Evolutionary conservation across 2,329 filamentous ascomycete species (phyloP).

Genomic region (Sclerotinia glacialis): DNA sequence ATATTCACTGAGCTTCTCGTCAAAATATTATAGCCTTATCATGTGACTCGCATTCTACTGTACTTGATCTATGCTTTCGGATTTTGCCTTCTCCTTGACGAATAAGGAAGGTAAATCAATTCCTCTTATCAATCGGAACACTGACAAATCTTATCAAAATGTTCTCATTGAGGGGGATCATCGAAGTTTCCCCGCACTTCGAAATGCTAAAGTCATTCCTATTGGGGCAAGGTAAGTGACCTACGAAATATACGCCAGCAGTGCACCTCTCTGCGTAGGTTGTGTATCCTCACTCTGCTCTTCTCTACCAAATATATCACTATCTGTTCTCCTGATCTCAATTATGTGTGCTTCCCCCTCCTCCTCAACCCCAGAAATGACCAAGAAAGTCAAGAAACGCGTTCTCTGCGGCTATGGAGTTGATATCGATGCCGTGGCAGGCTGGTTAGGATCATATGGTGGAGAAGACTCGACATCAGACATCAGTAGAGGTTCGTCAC

Average conservation of each 20-base stretch:
- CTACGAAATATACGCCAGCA: not conserved
- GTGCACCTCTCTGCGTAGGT: not conserved
- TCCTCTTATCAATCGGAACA: slow-evolving; percentile 11
- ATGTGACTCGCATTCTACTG: not conserved
- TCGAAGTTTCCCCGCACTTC: slow-evolving; percentile 3
- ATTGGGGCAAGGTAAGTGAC: not conserved
- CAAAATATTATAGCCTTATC: not conserved
- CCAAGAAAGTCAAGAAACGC: slow-evolving; percentile 48
- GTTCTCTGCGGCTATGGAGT: slow-evolving; percentile 63
- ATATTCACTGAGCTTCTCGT: not conserved
- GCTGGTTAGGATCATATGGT: slow-evolving; percentile 73
- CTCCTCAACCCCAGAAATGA: not conserved
- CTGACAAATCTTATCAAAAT: not conserved
- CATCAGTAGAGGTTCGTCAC: slow-evolving; percentile 60
- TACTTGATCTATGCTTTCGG: not conserved
- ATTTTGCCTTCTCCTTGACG: not conserved
- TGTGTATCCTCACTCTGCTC: not conserved
- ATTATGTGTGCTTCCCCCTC: not conserved
- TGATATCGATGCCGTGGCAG: slow-evolving; percentile 73
- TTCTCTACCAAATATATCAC: not conserved
- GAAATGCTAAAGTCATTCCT: not conserved
- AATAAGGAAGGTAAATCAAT: not conserved
- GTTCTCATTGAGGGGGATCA: not conserved
- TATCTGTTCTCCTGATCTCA: slow-evolving; percentile 2
- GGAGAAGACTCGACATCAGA: slow-evolving; percentile 70